Percentiles rank a stretch among this genome's conserved stretches.
phyloP scores from a whole-genome alignment of 208 protist species.

The Trypanosoma avium region DNA sequence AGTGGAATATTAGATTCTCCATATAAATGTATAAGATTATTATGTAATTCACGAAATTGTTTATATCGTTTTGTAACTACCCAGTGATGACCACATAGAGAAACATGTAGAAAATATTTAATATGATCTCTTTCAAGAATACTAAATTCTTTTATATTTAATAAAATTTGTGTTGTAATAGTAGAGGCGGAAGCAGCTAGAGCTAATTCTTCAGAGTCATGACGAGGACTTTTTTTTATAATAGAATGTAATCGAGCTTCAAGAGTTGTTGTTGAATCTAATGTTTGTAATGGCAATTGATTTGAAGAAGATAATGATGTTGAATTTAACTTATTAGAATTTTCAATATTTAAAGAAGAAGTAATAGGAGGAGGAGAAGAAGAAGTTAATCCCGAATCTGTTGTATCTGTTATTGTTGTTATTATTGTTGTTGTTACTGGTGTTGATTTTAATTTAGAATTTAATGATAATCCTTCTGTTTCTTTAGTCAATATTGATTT shows the following conservation, averaged over 20 bases:
- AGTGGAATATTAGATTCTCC: conserved; percentile 5
- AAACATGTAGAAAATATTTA: conserved; percentile 22
- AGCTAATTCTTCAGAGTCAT: conserved; percentile 14
- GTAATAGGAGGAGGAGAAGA: neutral
- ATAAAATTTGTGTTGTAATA: conserved; percentile 19
- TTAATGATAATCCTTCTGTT: neutral
- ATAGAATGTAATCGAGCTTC: neutral
- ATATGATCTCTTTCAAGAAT: conserved; percentile 25
- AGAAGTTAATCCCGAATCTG: neutral
- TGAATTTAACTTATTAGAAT: too few species aligned
- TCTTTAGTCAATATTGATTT: too few species aligned
- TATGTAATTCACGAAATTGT: conserved; percentile 8
- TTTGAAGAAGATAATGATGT: neutral
- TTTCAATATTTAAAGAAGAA: too few species aligned
- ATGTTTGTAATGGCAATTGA: too few species aligned
- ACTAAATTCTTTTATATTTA: conserved; percentile 24
- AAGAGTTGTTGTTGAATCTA: neutral
- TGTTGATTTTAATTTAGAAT: neutral
- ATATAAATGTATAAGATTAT: conserved; percentile 15
- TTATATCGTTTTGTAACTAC: conserved; percentile 20
- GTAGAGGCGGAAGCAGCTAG: conserved; percentile 19
- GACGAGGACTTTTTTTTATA: neutral
- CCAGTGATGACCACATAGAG: conserved; percentile 27
- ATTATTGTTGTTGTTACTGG: neutral
- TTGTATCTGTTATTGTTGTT: neutral